phyloP scores from a whole-genome alignment of 495 filamentous ascomycete species.

The Penicillium atrosanguineum region DNA sequence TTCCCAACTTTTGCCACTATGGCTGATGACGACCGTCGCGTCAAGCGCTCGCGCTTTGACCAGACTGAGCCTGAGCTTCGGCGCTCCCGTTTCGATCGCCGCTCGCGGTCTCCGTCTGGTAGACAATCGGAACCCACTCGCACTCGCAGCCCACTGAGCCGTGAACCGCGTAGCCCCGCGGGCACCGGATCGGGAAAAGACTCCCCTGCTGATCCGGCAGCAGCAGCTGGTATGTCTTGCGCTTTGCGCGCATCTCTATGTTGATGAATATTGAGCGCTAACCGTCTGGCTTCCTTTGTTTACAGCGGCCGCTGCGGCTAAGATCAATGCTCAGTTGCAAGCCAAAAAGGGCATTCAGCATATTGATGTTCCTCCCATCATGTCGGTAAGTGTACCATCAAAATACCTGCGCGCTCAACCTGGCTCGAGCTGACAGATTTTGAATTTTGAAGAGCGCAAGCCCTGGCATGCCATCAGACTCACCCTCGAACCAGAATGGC shows the following conservation, averaged over 20 bases:
- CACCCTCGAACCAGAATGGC: conserved; percentile 46
- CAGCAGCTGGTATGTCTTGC: conserved; percentile 67
- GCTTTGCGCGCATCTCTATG: background rate
- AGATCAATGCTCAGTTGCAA: conserved; percentile 89
- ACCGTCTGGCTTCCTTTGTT: conserved; percentile 3
- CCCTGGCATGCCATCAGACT: conserved; percentile 44
- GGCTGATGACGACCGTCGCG: conserved; percentile 75
- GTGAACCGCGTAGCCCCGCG: conserved; percentile 53
- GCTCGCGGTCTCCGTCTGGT: conserved; percentile 77
- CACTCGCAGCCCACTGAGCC: conserved; percentile 75
- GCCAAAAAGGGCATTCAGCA: conserved; percentile 92
- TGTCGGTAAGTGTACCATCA: conserved; percentile 46
- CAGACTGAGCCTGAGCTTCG: conserved; percentile 77
- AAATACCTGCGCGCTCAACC: background rate
- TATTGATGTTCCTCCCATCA: conserved; percentile 89
- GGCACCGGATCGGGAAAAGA: conserved; percentile 34
- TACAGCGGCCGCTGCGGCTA: conserved; percentile 84
- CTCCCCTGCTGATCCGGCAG: conserved; percentile 65
- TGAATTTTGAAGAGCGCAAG: conserved; percentile 43
- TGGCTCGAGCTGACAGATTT: conserved; percentile 5
- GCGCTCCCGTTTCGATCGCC: conserved; percentile 78
- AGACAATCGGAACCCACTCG: conserved; percentile 60
- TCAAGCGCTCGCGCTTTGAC: conserved; percentile 90
- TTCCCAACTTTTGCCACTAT: conserved; percentile 39
- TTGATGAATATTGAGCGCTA: conserved; percentile 11